Evolutionary conservation across 2,329 filamentous ascomycete genomes (phyloP), one percentile per base, ranked within the genome.

Genomic region (Xylariaceae sp.): DNA sequence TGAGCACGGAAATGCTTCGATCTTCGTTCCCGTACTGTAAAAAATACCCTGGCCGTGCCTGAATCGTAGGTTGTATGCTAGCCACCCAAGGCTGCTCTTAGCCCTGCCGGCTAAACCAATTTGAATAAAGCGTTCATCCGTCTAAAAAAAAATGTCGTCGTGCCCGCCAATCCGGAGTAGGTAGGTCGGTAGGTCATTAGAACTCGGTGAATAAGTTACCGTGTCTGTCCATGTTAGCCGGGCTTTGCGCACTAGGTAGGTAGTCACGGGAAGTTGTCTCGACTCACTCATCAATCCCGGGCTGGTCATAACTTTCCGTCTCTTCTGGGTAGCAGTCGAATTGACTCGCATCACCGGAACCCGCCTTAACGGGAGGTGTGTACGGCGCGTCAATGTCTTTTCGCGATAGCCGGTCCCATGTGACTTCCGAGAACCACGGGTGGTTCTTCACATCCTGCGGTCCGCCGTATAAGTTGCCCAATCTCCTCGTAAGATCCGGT

Each of bases 371-470:
- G 0, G 94, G 94, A 13, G 94, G 94, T 57, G 96, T 94, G 73
- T 99, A 99, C 4, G 94, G 94, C 44, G 94, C 94, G 75, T 99
- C 94, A 62, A 99, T 99, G 70, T 99, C 94, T 77, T 97, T 97
- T 74, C 92, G 89, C 44, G 89, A 87, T 68, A 99, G 78, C 64
- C 94, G 82, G 71, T 99, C 94, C 94, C 94, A 99, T 2, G 94
- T 97, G 55, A 99, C 94, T 76, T 99, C 94, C 6, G 90, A 84
- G 72, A 99, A 99, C 94, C 94, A 99, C 1, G 89, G 83, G 71
- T 99, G 94, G 67, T 87, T 89, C 83, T 97, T 97, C 66, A 99
- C 92, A 73, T 97, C 94, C 69, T 89, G 86, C 47, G 90, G 86
- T 37, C 94, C 94, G 11, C 89, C 91, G 74, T 94, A 94, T 72